Base-by-base conservation (phyloP, 345 rosid species). In the Lagerstroemia speciosa region DNA sequence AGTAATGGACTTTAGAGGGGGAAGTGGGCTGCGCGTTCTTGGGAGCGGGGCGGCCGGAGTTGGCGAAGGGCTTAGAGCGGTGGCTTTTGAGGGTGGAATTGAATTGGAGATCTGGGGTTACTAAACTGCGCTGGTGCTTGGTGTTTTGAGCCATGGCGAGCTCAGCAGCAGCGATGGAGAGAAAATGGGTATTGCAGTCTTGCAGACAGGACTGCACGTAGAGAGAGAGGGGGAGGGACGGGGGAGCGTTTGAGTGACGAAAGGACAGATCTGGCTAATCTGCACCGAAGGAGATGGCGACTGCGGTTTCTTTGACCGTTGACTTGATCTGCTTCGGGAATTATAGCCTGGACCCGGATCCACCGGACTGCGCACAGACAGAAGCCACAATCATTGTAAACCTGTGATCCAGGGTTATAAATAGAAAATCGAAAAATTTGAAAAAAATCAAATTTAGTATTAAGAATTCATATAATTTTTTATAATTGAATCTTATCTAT, bases 241-340 rank as follows among this genome's bases (percentile, higher is more conserved):
- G 32, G 8, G 38, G 8, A 30, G 36, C 26, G 38, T 9, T 36
- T 9, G 38, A 36, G 38, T 36, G 38, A 36, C 38, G 38, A 36
- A n/a, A 36, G 38, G 5, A 36, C 8, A 36, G 38, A 9, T n/a
- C n/a, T n/a, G n/a, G n/a, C n/a, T n/a, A 4, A 9, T 36, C 38
- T 36, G 5, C 38, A 36, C 5, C 8, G 38, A 9, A 32, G 20
- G 38, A 36, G 38, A 36, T 36, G 38, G 38, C 67, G 40, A 62
- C 36, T 65, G 38, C 8, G 3, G 38, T 45, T 5, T 36, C 34
- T 66, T 83, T 85, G 85, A 85, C 89, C 78, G 57, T 83, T 79
- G 85, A 85, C 83, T 73, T 61, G 68, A 71, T 70, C 71, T 71
- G 20, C 43, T 63, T n/a, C 30, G 12, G 57, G 52, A 40, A 36